phyloP scores from a whole-genome alignment of 2,329 filamentous ascomycete genomes.

The Fusarium succisae region DNA sequence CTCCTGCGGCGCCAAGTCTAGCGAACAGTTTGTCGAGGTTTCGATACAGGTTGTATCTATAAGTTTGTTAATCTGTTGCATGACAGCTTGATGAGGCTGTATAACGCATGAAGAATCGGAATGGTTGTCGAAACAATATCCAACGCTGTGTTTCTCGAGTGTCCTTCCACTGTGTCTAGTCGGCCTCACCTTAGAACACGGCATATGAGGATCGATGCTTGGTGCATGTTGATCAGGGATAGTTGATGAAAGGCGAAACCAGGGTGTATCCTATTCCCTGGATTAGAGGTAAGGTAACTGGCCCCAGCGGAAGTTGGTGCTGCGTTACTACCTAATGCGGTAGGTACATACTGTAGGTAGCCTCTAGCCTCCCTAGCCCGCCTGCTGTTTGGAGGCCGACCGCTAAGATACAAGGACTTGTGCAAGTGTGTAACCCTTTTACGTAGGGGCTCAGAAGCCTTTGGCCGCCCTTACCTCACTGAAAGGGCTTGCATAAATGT shows the following conservation, averaged over 20 bases:
- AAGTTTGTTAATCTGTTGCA: slow-evolving; percentile 1
- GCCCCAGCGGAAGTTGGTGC: slow-evolving; percentile 13
- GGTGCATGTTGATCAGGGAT: slow-evolving; percentile 40
- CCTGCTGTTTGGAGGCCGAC: slow-evolving; percentile 20
- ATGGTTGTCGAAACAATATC: not conserved
- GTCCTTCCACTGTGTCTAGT: slow-evolving; percentile 11
- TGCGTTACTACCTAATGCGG: not conserved
- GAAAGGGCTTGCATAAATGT: slow-evolving; percentile 4
- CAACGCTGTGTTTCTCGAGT: not conserved
- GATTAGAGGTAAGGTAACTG: not conserved
- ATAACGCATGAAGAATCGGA: not conserved
- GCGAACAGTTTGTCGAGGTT: slow-evolving; percentile 24
- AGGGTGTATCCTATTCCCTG: slow-evolving; percentile 13
- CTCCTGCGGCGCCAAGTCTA: slow-evolving; percentile 32
- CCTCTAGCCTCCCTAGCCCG: not conserved
- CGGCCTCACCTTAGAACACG: slow-evolving; percentile 4
- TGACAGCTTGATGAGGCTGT: not conserved
- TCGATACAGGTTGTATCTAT: slow-evolving; percentile 7
- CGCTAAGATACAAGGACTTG: slow-evolving; percentile 20
- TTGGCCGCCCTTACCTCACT: not conserved
- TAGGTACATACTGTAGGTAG: not conserved
- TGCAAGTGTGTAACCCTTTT: slow-evolving; percentile 14
- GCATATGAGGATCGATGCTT: slow-evolving; percentile 38
- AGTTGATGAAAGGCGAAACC: slow-evolving; percentile 20
- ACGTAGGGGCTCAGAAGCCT: not conserved